These are phyloP conservation scores for Tranzscheliella williamsii DNA, from an alignment of 1,284 basidiomycete genomes.

Conservation along the genomic window DNA sequence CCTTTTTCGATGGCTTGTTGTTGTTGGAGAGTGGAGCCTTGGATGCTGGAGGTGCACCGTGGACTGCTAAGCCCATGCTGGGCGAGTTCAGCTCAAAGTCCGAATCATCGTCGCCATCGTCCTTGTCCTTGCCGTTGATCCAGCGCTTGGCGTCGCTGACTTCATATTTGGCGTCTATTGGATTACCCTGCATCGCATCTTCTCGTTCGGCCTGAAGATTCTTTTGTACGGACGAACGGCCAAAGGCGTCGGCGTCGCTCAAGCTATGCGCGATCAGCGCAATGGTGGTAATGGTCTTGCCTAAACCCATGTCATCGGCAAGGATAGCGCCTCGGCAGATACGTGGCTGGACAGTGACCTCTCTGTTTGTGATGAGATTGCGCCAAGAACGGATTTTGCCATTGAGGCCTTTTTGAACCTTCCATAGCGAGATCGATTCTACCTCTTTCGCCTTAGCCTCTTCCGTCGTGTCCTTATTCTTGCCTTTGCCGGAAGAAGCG, in stretches of 20 bases:
- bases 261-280: slow-evolving; percentile 87
- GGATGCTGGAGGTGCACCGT: slow-evolving; percentile 22
- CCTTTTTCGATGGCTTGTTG: slow-evolving; percentile 66
- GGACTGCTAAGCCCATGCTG: slow-evolving; percentile 12
- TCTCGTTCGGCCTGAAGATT: slow-evolving; percentile 4
- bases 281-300: slow-evolving; percentile 91
- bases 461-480: neutral
- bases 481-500: neutral
- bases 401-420: slow-evolving; percentile 66
- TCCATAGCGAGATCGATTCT: slow-evolving; percentile 75
- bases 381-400: slow-evolving; percentile 65
- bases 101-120: slow-evolving; percentile 2
- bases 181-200: slow-evolving; percentile 1
- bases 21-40: slow-evolving; percentile 26
- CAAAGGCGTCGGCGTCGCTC: slow-evolving; percentile 72
- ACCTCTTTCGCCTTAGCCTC: slow-evolving; percentile 3
- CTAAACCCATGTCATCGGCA: slow-evolving; percentile 77
- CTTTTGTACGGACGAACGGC: slow-evolving; percentile 42
- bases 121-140: neutral
- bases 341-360: slow-evolving; percentile 68
- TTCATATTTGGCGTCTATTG: too few relatives aligned
- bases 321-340: slow-evolving; percentile 87
- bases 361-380: slow-evolving; percentile 82
- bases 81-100: slow-evolving; percentile 14
- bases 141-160: neutral